Evolutionary conservation across 306 rosid genomes (phyloP).

Genomic region (Rosa lucieae): DNA sequence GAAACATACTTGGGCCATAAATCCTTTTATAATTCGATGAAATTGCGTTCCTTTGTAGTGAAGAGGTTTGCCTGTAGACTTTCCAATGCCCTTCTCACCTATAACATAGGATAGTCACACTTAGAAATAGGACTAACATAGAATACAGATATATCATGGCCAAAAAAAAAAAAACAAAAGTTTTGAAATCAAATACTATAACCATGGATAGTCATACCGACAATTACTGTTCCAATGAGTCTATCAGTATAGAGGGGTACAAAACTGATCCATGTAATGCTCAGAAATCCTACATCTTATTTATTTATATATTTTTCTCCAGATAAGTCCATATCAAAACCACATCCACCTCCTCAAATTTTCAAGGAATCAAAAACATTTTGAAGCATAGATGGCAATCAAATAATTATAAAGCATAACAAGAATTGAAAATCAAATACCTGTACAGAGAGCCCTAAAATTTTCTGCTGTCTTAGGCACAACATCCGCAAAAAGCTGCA

Average conservation of each 20-base stretch:
- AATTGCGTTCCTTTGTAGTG: conserved; percentile 79
- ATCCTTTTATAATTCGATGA: conserved; percentile 90
- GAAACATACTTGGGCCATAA: conserved; percentile 93
- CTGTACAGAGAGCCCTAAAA: conserved; percentile 92
- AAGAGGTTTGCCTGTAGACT: conserved; percentile 79
- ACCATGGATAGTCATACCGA: background rate
- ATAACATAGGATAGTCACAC: conserved; percentile 8
- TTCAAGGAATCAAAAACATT: background rate
- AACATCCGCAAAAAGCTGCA: conserved; percentile 84
- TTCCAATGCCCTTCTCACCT: conserved; percentile 95
- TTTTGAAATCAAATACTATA: background rate
- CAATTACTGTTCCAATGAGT: background rate
- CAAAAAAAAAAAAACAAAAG: background rate
- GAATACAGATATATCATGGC: background rate
- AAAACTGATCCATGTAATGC: background rate
- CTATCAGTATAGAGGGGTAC: background rate
- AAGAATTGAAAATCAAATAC: conserved; percentile 33
- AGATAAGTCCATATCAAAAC: background rate
- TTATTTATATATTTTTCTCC: background rate
- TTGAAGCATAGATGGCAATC: background rate
- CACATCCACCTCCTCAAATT: background rate
- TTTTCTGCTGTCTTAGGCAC: conserved; percentile 92
- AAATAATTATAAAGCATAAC: background rate
- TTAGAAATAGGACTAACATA: background rate
- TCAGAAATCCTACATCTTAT: background rate